These are phyloP conservation scores for Chytridiales sp. DNA, from an alignment of 371 early-diverging fungal species.

Conservation along the genomic window DNA sequence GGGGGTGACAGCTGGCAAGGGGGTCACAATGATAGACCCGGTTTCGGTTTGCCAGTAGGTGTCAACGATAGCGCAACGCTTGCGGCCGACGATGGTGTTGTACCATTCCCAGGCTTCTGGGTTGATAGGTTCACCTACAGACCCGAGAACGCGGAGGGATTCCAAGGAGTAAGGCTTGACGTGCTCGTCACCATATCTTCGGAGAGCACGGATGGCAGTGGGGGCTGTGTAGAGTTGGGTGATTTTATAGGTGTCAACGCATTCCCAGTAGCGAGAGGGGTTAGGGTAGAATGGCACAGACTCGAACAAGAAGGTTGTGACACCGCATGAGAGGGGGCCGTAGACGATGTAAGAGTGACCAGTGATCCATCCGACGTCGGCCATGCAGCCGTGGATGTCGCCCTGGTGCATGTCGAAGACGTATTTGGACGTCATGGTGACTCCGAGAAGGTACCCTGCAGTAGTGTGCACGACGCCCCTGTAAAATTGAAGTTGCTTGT, in stretches of 20 bases:
- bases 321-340: conserved; percentile 84
- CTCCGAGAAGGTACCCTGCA: conserved; percentile 93
- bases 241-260: conserved; percentile 77
- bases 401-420: conserved; percentile 75
- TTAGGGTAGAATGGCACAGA: conserved; percentile 87
- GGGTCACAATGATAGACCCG: conserved; percentile 90
- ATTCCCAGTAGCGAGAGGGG: conserved; percentile 77
- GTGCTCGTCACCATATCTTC: conserved; percentile 82
- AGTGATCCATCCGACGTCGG: conserved; percentile 76
- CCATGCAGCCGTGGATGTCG: conserved; percentile 75
- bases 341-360: conserved; percentile 94
- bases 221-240: conserved; percentile 99
- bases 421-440: conserved; percentile 73
- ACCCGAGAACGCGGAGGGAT: conserved; percentile 86
- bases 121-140: conserved; percentile 98
- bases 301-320: conserved; percentile 87
- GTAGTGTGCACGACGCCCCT: conserved; percentile 93
- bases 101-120: conserved; percentile 98
- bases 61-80: conserved; percentile 91
- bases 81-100: conserved; percentile 80
- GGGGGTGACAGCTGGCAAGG: conserved; percentile 80
- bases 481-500: too few relatives aligned
- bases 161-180: conserved; percentile 72
- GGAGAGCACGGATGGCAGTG: conserved; percentile 94
- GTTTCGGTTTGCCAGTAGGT: conserved; percentile 81